phyloP scores from a whole-genome alignment of 2,329 filamentous ascomycete genomes.

The Fusarium proliferatum region DNA sequence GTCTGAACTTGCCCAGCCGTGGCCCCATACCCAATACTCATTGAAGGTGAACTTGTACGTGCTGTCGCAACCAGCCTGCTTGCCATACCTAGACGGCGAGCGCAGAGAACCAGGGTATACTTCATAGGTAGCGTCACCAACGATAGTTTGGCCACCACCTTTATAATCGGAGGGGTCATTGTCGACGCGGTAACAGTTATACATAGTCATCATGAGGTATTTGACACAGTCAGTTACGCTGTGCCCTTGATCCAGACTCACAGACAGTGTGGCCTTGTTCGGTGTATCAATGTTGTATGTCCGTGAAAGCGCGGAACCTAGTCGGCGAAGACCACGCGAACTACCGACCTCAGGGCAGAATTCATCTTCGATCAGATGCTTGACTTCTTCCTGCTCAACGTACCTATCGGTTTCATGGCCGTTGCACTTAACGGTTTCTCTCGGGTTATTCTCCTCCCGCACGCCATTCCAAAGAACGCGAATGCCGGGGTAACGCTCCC shows the following conservation, averaged over 20 bases:
- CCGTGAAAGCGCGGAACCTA: not conserved
- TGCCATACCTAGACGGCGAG: not conserved
- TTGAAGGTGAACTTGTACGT: not conserved
- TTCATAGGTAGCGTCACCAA: not conserved
- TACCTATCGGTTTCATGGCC: not conserved
- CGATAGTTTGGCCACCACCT: not conserved
- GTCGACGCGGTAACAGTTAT: not conserved
- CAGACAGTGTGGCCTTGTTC: not conserved
- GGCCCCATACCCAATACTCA: not conserved
- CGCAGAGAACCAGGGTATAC: not conserved
- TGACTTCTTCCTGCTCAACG: not conserved
- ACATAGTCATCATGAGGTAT: not conserved
- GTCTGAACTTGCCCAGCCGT: not conserved
- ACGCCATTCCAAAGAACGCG: not conserved
- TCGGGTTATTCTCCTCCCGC: not conserved
- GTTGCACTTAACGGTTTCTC: not conserved
- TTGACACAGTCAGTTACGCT: not conserved
- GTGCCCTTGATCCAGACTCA: not conserved
- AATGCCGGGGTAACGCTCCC: not conserved
- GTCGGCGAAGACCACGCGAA: rapidly evolving
- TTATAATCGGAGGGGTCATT: not conserved
- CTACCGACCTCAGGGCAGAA: not conserved
- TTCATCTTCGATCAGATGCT: not conserved
- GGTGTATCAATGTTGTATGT: not conserved
- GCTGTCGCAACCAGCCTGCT: not conserved